Evolutionary conservation across 208 protist genomes (phyloP).

Genomic region (Balamuthia mandrillaris): DNA sequence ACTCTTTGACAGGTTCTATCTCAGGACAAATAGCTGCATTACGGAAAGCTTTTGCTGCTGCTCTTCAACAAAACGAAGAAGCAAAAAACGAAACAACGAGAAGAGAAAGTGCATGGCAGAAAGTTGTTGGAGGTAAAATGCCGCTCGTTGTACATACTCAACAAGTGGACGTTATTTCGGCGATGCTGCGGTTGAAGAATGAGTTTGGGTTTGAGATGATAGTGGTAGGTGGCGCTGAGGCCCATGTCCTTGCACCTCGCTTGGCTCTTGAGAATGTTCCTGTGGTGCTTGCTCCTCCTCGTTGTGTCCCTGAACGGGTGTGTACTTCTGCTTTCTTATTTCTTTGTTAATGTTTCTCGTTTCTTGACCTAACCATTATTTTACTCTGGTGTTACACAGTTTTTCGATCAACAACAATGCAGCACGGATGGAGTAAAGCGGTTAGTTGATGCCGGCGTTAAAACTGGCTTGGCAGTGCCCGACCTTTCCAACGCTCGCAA

Average conservation of each 20-base stretch:
- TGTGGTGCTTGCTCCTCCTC: not conserved
- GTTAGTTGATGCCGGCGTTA: not conserved
- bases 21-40: not conserved
- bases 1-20: not conserved
- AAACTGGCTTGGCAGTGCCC: not conserved
- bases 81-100: not conserved
- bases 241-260: not conserved
- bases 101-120: not conserved
- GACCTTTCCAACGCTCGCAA: constrained; percentile 13
- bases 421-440: not conserved
- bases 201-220: constrained; percentile 22
- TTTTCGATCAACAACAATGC: too few relatives aligned
- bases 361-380: not conserved
- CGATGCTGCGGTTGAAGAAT: not conserved
- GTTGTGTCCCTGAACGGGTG: not conserved
- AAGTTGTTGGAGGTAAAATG: not conserved
- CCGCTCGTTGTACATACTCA: not conserved
- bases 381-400: not conserved
- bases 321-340: not conserved
- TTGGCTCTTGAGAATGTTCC: not conserved
- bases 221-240: not conserved
- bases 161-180: not conserved
- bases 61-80: not conserved
- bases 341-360: not conserved
- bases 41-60: not conserved